Evolutionary conservation across 2,329 filamentous ascomycete species (phyloP).

Genomic region (Metarhizium album): DNA sequence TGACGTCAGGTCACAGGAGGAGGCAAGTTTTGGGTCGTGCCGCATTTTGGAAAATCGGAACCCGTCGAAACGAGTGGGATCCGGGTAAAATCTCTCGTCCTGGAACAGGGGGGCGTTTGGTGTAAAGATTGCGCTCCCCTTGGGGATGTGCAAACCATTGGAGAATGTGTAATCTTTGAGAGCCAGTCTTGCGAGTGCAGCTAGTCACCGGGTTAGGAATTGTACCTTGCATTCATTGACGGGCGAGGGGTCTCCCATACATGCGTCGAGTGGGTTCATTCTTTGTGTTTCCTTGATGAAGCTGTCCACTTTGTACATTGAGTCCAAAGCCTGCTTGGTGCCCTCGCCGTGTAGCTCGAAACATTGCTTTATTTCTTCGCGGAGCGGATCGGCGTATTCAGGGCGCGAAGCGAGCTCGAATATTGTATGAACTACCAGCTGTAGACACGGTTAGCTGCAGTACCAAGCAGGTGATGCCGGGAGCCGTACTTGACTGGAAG

Average conservation of each 20-base stretch:
- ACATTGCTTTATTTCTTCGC: conserved; percentile 7
- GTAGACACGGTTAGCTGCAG: neutral
- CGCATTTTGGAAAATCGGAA: conserved; percentile 9
- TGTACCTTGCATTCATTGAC: neutral
- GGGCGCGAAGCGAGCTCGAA: conserved; percentile 9
- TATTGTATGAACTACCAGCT: conserved; percentile 4
- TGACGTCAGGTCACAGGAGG: conserved; percentile 4
- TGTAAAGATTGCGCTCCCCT: conserved; percentile 7
- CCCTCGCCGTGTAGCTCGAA: conserved; percentile 7
- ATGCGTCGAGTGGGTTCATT: conserved; percentile 9
- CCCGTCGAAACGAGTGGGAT: conserved; percentile 7
- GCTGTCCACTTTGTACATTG: conserved; percentile 10
- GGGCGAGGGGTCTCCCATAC: conserved; percentile 1
- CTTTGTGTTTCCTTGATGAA: conserved; percentile 12
- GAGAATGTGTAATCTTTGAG: conserved; percentile 9
- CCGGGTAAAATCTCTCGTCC: conserved; percentile 7
- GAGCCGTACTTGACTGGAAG: conserved; percentile 8
- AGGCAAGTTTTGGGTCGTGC: conserved; percentile 3
- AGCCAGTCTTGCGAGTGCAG: conserved; percentile 7
- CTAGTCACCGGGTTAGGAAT: neutral
- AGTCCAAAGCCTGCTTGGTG: conserved; percentile 5
- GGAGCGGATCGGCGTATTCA: conserved; percentile 5
- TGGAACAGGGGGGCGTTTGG: conserved; percentile 8
- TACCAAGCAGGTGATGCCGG: neutral
- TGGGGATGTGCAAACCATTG: conserved; percentile 9